Conservation (phyloP, 2,329 filamentous ascomycete genomes). For the Stagonosporopsis rhizophila region DNA sequence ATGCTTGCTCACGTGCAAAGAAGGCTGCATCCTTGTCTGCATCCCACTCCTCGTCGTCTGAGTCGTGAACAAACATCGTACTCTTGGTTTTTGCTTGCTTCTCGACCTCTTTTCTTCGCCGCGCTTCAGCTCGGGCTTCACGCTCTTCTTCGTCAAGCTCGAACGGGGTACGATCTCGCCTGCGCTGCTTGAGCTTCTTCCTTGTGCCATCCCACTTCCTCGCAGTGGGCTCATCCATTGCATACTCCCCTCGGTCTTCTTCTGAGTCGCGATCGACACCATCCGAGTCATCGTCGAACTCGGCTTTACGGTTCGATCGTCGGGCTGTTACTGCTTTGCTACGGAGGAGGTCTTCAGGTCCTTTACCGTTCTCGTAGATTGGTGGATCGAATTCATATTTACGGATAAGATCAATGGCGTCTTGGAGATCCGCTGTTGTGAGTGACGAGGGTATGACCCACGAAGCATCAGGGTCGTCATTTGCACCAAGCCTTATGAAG, state of each 20-base stretch:
- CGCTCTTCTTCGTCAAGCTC: slow-evolving; percentile 69
- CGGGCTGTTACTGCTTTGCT: slow-evolving; percentile 65
- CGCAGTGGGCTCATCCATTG: slow-evolving; percentile 70
- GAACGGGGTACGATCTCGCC: slow-evolving; percentile 60
- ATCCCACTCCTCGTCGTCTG: slow-evolving; percentile 89
- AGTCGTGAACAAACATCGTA: slow-evolving; percentile 78
- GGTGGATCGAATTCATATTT: slow-evolving; percentile 81
- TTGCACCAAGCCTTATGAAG: slow-evolving; percentile 68
- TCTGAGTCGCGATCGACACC: slow-evolving; percentile 64
- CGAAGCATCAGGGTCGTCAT: slow-evolving; percentile 75
- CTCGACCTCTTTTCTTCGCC: slow-evolving; percentile 74
- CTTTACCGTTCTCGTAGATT: slow-evolving; percentile 75
- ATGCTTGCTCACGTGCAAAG: slow-evolving; percentile 75
- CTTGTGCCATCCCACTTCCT: slow-evolving; percentile 61
- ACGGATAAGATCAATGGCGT: slow-evolving; percentile 74
- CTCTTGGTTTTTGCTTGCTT: slow-evolving; percentile 84
- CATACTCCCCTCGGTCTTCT: slow-evolving; percentile 67
- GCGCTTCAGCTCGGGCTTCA: slow-evolving; percentile 66
- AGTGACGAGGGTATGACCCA: slow-evolving; percentile 79
- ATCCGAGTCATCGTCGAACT: slow-evolving; percentile 74
- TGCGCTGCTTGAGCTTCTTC: slow-evolving; percentile 64
- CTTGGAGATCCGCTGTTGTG: slow-evolving; percentile 69
- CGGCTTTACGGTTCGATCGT: slow-evolving; percentile 55
- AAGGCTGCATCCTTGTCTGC: slow-evolving; percentile 76
- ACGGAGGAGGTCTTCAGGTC: slow-evolving; percentile 79